Percentiles rank a stretch among this genome's conserved stretches.
phyloP scores from a whole-genome alignment of 73 alveolate genomes.

The Paramecium tetraurelia region DNA sequence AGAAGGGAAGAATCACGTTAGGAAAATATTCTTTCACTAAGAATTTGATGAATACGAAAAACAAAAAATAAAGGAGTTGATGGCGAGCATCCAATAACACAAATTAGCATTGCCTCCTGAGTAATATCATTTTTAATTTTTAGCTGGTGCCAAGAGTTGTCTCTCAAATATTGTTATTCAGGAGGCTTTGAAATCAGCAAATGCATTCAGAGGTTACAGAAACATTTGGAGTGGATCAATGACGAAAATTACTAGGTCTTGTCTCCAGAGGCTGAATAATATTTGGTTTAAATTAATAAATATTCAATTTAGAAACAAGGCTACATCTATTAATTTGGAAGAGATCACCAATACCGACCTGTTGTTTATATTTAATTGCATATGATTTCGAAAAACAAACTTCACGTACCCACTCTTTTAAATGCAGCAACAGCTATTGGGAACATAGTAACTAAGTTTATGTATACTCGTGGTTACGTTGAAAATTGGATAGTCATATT shows the following conservation, averaged over 20 bases:
- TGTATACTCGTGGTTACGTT: conserved; percentile 46
- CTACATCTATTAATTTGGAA: conserved; percentile 51
- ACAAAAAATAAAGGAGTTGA: neutral
- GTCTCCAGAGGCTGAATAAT: conserved; percentile 45
- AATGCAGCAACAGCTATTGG: conserved; percentile 42
- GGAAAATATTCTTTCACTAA: conserved; percentile 39
- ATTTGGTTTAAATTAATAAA: conserved; percentile 16
- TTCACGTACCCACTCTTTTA: conserved; percentile 10
- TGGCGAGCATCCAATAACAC: neutral
- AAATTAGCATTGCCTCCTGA: conserved; percentile 47
- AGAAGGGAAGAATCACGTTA: conserved; percentile 43
- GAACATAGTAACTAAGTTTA: neutral
- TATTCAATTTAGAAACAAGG: conserved; percentile 35
- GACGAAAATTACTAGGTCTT: conserved; percentile 18
- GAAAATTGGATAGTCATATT: conserved; percentile 61
- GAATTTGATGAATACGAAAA: conserved; percentile 61
- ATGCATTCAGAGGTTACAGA: conserved; percentile 43
- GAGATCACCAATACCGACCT: conserved; percentile 61
- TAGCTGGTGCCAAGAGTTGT: conserved; percentile 57
- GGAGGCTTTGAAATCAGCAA: conserved; percentile 59
- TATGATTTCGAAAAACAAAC: neutral
- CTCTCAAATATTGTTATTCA: conserved; percentile 61
- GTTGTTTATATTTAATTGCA: conserved; percentile 17
- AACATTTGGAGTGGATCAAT: conserved; percentile 57
- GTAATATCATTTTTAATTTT: neutral